Evolutionary conservation across 139 green algal genomes (phyloP).

Genomic region (Spirogloea muscicola): DNA sequence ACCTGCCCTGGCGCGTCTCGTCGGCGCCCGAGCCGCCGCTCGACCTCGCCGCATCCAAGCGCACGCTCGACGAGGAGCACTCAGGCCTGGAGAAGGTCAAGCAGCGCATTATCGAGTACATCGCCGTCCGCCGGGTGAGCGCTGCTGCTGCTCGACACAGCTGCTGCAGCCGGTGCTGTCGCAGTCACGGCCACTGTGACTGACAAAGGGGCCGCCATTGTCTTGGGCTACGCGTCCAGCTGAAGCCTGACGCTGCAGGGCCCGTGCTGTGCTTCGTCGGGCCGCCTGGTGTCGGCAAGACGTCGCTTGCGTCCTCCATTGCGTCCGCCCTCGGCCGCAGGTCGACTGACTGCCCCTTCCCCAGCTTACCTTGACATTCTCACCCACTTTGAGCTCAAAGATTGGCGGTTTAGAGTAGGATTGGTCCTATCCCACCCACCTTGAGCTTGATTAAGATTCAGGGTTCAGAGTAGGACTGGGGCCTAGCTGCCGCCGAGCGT

Average conservation of each 20-base stretch:
- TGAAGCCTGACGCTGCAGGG: background rate
- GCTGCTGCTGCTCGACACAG: too few relatives aligned
- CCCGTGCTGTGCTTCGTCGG: slow-evolving; percentile 59
- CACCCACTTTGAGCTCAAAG: too few relatives aligned
- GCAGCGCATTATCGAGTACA: slow-evolving; percentile 67
- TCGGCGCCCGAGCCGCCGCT: background rate
- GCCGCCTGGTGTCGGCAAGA: slow-evolving; percentile 60
- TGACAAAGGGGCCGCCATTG: background rate
- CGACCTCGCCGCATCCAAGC: slow-evolving; percentile 51
- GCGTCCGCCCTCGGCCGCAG: slow-evolving; percentile 46
- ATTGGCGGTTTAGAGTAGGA: background rate
- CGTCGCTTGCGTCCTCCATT: slow-evolving; percentile 53
- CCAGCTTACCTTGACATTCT: too few relatives aligned
- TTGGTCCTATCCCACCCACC: too few relatives aligned
- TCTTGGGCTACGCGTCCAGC: background rate
- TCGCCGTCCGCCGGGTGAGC: slow-evolving; percentile 65
- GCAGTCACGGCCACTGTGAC: background rate
- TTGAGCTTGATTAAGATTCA: too few relatives aligned
- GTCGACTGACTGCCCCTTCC: too few relatives aligned
- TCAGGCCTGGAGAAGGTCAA: slow-evolving; percentile 54
- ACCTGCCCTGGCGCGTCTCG: slow-evolving; percentile 66
- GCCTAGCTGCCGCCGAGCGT: too few relatives aligned
- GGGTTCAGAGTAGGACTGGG: too few relatives aligned
- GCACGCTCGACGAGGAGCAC: slow-evolving; percentile 43
- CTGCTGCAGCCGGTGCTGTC: background rate